Evolutionary conservation across 208 protist genomes (phyloP).

Genomic region (Vickermania ingenoplastis): DNA sequence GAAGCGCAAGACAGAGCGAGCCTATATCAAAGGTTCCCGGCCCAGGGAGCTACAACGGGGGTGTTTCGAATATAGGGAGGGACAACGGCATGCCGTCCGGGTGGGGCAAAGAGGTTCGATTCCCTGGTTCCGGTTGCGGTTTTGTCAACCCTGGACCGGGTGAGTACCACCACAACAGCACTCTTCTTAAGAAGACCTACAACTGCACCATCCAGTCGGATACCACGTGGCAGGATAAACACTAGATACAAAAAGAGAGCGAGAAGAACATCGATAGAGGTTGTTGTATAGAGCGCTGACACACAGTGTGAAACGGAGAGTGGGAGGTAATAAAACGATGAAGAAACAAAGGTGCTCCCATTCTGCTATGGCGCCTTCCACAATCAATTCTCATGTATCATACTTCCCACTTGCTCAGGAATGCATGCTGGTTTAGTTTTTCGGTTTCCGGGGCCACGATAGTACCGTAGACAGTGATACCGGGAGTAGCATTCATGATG

Average conservation of each 20-base stretch:
- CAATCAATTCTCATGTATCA: no score
- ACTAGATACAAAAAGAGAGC: no score
- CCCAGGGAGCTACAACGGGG: neutral
- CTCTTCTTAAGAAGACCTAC: constrained; percentile 72
- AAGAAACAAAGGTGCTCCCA: no score
- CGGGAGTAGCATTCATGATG: no score
- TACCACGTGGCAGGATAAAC: constrained; percentile 30
- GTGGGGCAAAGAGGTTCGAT: constrained; percentile 64
- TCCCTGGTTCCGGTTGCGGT: constrained; percentile 11
- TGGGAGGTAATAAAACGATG: no score
- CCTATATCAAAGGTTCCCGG: constrained; percentile 6
- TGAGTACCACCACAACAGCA: constrained; percentile 54
- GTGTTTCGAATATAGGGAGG: neutral
- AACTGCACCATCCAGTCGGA: constrained; percentile 68
- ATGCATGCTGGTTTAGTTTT: no score
- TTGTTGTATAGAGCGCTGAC: no score
- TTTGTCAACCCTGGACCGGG: constrained; percentile 29
- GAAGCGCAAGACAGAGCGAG: constrained; percentile 18
- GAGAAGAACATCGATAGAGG: neutral
- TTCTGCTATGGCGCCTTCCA: no score
- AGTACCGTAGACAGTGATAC: no score
- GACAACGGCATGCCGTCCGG: constrained; percentile 13
- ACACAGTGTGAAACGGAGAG: no score
- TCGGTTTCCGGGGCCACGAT: no score
- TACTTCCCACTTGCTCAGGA: no score